These are phyloP conservation scores for Phaffia rhodozyma DNA, from an alignment of 1,284 basidiomycete species.

Conservation along the genomic window DNA sequence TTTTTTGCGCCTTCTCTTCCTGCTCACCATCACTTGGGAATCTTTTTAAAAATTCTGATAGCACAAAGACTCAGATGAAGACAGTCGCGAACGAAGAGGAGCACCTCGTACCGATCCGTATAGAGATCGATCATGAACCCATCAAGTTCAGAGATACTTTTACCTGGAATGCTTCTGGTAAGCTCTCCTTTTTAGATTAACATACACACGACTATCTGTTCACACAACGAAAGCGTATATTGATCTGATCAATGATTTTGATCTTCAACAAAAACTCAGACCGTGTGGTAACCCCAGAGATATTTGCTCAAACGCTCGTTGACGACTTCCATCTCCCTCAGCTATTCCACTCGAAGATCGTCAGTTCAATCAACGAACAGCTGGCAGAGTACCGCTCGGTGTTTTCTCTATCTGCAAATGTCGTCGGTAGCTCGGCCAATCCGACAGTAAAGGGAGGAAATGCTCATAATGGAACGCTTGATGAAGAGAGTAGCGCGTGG, in stretches of 20 bases:
- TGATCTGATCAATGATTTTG: conserved; percentile 17
- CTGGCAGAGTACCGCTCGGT: conserved; percentile 52
- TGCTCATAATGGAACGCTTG: background rate
- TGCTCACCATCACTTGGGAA: conserved; percentile 19
- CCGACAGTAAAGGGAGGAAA: background rate
- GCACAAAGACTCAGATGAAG: conserved; percentile 30
- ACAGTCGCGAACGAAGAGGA: conserved; percentile 34
- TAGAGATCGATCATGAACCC: conserved; percentile 85
- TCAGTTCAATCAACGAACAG: conserved; percentile 76
- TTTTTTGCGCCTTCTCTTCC: conserved; percentile 1
- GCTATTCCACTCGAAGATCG: conserved; percentile 61
- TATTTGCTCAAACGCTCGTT: conserved; percentile 78
- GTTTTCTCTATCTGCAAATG: conserved; percentile 25
- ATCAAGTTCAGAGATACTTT: conserved; percentile 92
- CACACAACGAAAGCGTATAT: background rate
- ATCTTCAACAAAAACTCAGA: conserved; percentile 42
- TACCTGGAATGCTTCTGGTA: conserved; percentile 89
- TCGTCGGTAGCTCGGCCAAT: conserved; percentile 22
- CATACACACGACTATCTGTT: background rate
- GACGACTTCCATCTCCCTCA: conserved; percentile 77
- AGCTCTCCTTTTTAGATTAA: conserved; percentile 22
- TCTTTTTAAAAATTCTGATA: conserved; percentile 16
- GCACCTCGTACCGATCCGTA: conserved; percentile 72
- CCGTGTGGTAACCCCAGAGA: conserved; percentile 72
- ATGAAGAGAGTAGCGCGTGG: conserved; percentile 4